Evolutionary conservation across 169 alveolate species (phyloP), one percentile per base, ranked within the genome.

Genomic region (Perkinsus chesapeaki): DNA sequence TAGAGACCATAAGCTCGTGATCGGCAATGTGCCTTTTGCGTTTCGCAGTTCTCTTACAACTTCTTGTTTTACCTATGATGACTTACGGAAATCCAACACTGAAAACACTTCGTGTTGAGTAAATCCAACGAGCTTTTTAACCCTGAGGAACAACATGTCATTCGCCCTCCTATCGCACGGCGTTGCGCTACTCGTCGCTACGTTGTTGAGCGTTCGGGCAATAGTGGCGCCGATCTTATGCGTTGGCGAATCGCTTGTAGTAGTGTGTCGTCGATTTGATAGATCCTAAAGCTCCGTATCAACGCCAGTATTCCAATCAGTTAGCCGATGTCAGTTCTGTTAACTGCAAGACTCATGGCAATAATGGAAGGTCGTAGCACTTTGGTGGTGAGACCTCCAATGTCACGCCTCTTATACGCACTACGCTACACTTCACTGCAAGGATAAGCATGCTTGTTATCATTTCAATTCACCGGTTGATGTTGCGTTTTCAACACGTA

Each of bases 221-320:
- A 60, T 1, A 60, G 23, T 34, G 27, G 3, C 12, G 82, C 23
- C 12, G 82, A 60, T 23, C 31, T 60, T 16, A 60, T 60, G 82
- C 82, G 82, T 60, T 60, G 82, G 82, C 82, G 12, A 60, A 20
- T 1, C 82, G 31, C 82, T 60, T 16, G 82, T 60, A 19, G 23
- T 60, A 60, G 82, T 60, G 82, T 16, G 27, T 60, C 27, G 82
- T 60, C 82, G 82, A 60, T 60, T 60, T 5, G 23, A 16, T 27
- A 60, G 82, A 34, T 60, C 82, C 82, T 60, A 60, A 60, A 60
- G 31, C 82, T 12, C 31, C 5, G 60, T 16, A 0, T 1, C 37
- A 60, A 60, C 82, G 82, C 82, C 82, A 60, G 82, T 60, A 60
- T 60, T 60, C 82, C 82, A 60, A 60, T 60, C 82, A 60, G 82